Evolutionary conservation across 768 basidiomycete genomes (phyloP), one percentile per base, ranked within the genome.

Genomic region (Erythrobasidium yunnanense): DNA sequence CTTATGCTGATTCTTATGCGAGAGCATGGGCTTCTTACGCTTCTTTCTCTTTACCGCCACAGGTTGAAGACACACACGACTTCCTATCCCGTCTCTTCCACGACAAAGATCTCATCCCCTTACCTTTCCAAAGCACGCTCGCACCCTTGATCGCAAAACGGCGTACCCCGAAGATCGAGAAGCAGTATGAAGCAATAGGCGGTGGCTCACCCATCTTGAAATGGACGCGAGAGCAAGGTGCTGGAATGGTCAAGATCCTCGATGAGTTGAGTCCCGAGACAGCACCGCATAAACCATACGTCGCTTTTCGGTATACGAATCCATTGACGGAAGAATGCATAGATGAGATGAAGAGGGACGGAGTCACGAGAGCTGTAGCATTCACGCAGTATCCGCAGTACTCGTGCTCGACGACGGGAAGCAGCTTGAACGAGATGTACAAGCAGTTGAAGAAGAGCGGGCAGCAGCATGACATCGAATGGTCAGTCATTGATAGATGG

Each of bases 381-480:
- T 99, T 99, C 78, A 89, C 89, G 2, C 95, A 99, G 77, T 99
- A 99, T 76, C 95, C 95, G 0, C 95, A 99, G 76, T 99, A 99
- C 77, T 88, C 87, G 73, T 99, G 95, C 77, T 92, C 89, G 68
- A 99, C 95, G 11, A 97, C 95, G 0, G 95, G 95, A 55, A 95
- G 91, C 78, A 92, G 89, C 75, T 74, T 99, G 74, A 99, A 97
- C 73, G 95, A 99, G 75, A 78, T 99, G 27, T 92, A 83, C 72
- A 79, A 86, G 63, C 69, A 70, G 58, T 68, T 76, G 68, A 69
- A 71, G 60, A 74, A 78, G 77, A 72, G 60, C 82, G 83, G 85
- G 29, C 85, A 82, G 57, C 85, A 81, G 54, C 79, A 80, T 52
- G 79, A 78, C 71, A 81, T 99, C 23, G 83, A 90, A 73, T 99